Evolutionary conservation across 2,329 filamentous ascomycete species (phyloP), one percentile per base, ranked within the genome.

Genomic region (Colletotrichum sp.): DNA sequence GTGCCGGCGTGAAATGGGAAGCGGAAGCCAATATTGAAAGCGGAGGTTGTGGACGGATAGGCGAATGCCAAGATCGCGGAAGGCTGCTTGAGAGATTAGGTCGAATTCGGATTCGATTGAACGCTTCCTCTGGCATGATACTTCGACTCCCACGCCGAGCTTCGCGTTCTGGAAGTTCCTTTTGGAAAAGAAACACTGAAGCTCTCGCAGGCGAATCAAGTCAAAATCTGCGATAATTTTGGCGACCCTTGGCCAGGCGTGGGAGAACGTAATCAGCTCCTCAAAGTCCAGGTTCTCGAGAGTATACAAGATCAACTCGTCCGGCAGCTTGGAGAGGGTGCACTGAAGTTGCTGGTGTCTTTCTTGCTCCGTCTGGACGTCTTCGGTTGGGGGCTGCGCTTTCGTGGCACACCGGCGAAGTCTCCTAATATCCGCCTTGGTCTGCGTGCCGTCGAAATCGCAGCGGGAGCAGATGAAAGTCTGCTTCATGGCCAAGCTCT

Each of bases 61-160:
- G 5, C 85, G 83, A 13, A 89, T 81, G 0, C 65, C 4, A 64
- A 86, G 82, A 3, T 81, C 74, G 4, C 78, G 64, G 77, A 83
- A 88, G 1, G 85, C 88, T 43, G 85, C 79, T 16, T 84, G 70
- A 5, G 87, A 89, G 18, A 90, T 70, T 8, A 89, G 80, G 68
- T 90, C 88, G 71, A 90, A 90, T 76, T 90, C 88, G 1, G 87
- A 90, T 34, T 82, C 79, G 65, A 89, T 79, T n/a, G 72, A 24
- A 34, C 64, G 52, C 7, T 79, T 79, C 4, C 82, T 81, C 18
- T 78, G 73, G 8, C 74, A 77, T 2, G 66, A 38, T 13, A 82
- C 76, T 1, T 71, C 76, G 30, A 89, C 84, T 4, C 87, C 87
- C 10, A 89, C 82, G 4, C 87, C 88, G 3, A 89, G 84, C 26